Base-by-base conservation (phyloP, 495 filamentous ascomycete genomes). In the Penicillium alfredii region DNA sequence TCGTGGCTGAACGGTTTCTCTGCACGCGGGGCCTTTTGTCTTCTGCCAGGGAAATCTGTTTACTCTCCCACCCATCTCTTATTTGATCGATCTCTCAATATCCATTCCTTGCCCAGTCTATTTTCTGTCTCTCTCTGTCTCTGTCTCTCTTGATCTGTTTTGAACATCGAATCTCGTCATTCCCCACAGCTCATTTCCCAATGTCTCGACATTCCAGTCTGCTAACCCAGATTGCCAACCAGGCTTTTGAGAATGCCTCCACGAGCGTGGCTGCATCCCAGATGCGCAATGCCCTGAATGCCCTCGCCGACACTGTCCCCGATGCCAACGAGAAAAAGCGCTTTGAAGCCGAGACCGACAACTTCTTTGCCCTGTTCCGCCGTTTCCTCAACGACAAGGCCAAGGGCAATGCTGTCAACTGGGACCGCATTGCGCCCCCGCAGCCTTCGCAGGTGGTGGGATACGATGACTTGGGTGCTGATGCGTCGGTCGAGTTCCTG, bases 331-430 rank as follows among this genome's bases (percentile, higher is more conserved):
- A 86, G 68, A 96, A 90, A 80, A 83, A 93, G 81, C 68, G 72
- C 23, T 99, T 96, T 65, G 92, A 97, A 70, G 90, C 88, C 9
- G 92, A 99, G 70, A 97, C 94, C 86, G 92, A 99, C 78, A 99
- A 99, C 80, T 99, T 99, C 77, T 99, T 90, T 58, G 82, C 86
- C 34, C 83, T 99, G 47, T 99, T 99, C 81, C 83, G 93, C 43
- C 77, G 92, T 59, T 99, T 94, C 62, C 75, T 99, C 31, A 95
- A 94, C 53, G 92, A 99, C 72, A 95, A 95, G 72, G 93, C 92
- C 42, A 98, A 96, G 76, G 89, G 89, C 54, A 95, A 87, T 59
- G 80, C 74, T 22, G 76, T 94, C 76, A 87, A 92, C 51, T 99
- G 92, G 92, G 86, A 93, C 22, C 85, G 86, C 40, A 99, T 99